phyloP scores from a whole-genome alignment of 352 stramenopile species.

The Phytophthora constricta region DNA sequence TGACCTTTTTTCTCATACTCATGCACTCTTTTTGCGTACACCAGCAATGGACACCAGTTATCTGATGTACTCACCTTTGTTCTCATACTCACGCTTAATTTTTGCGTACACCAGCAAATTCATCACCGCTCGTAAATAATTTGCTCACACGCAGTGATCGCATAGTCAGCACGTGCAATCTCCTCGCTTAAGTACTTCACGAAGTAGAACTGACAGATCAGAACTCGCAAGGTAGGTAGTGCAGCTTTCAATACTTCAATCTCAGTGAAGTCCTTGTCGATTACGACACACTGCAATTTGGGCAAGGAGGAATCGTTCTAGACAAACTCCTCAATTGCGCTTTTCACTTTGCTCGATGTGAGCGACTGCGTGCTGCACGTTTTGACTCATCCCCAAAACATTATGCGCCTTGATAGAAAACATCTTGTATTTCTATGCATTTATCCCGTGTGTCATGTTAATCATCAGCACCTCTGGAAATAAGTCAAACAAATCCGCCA shows the following conservation, averaged over 20 bases:
- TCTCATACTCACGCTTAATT: conserved; percentile 6
- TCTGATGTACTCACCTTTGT: conserved; percentile 9
- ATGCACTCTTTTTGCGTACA: conserved; percentile 20
- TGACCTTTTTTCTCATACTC: conserved; percentile 3
- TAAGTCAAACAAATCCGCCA: conserved; percentile 9
- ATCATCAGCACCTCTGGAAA: conserved; percentile 23
- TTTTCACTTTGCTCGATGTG: conserved; percentile 25
- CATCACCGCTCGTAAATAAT: conserved; percentile 9
- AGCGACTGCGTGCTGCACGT: conserved; percentile 25
- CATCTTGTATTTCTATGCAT: conserved; percentile 22
- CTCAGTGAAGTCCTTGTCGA: conserved; percentile 45
- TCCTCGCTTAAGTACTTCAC: conserved; percentile 28
- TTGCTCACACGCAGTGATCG: conserved; percentile 24
- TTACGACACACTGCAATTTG: conserved; percentile 23
- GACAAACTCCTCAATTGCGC: conserved; percentile 29
- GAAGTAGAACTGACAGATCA: conserved; percentile 39
- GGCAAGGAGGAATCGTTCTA: conserved; percentile 20
- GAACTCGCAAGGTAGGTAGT: conserved; percentile 17
- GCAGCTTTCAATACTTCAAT: conserved; percentile 4
- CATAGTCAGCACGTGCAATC: conserved; percentile 15
- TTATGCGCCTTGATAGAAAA: conserved; percentile 27
- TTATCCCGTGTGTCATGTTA: too few relatives aligned
- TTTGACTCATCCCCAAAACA: conserved; percentile 23
- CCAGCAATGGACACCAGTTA: conserved; percentile 13
- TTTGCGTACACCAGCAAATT: conserved; percentile 27